Evolutionary conservation across 176 grass and related monocot species (phyloP).

Genomic region (Thinopyrum elongatum): DNA sequence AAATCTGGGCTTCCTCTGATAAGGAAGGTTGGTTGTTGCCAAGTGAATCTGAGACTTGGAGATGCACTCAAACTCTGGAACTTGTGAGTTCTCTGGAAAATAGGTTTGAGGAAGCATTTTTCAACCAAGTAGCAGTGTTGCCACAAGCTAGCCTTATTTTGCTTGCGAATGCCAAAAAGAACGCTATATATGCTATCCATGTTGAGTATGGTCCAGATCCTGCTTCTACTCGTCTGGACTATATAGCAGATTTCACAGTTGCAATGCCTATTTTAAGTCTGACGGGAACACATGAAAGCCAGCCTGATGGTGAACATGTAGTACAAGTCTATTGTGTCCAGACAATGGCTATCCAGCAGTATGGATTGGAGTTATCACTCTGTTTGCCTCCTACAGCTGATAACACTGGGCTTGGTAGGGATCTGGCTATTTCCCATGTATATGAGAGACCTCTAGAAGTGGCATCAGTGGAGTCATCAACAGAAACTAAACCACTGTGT

Average conservation of each 20-base stretch:
- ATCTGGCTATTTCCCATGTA: slow-evolving; percentile 45
- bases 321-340: slow-evolving; percentile 96
- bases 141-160: slow-evolving; percentile 91
- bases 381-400: slow-evolving; percentile 68
- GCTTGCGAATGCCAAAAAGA: slow-evolving; percentile 98
- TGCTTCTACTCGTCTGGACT: slow-evolving; percentile 76
- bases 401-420: slow-evolving; percentile 46
- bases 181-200: slow-evolving; percentile 95
- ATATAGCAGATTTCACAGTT: slow-evolving; percentile 95
- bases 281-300: slow-evolving; percentile 59
- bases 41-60: slow-evolving; percentile 80
- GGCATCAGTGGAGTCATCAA: slow-evolving; percentile 24
- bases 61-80: slow-evolving; percentile 78
- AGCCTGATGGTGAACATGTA: slow-evolving; percentile 61
- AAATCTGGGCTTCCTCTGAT: slow-evolving; percentile 79
- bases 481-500: slow-evolving; percentile 33
- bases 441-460: slow-evolving; percentile 40
- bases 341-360: slow-evolving; percentile 97
- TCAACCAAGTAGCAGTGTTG: slow-evolving; percentile 90
- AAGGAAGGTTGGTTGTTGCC: slow-evolving; percentile 83
- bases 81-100: slow-evolving; percentile 75
- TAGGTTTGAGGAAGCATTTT: slow-evolving; percentile 80
- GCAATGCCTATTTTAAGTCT: slow-evolving; percentile 97
- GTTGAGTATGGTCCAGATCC: slow-evolving; percentile 72
- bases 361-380: slow-evolving; percentile 79